phyloP scores from a whole-genome alignment of 2,329 filamentous ascomycete genomes.

The Penicillium sp. region DNA sequence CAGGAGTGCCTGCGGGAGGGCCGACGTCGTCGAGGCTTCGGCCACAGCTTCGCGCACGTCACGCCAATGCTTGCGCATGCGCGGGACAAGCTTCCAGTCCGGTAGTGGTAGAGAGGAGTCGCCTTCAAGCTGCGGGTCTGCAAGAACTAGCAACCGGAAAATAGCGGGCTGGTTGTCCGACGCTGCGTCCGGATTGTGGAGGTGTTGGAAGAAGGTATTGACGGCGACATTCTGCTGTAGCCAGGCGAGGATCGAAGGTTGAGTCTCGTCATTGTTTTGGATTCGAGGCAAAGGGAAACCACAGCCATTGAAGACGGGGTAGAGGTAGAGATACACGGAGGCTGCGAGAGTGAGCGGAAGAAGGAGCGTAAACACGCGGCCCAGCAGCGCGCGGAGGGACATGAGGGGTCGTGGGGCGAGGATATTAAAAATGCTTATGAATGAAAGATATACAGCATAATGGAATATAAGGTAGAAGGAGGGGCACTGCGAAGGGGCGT shows the following conservation, averaged over 20 bases:
- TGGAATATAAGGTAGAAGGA: slow-evolving; percentile 13
- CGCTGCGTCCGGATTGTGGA: slow-evolving; percentile 19
- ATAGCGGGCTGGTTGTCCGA: slow-evolving; percentile 55
- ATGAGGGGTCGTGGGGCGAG: slow-evolving; percentile 43
- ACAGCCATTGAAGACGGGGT: slow-evolving; percentile 78
- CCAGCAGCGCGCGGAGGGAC: slow-evolving; percentile 51
- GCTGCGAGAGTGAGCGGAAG: slow-evolving; percentile 68
- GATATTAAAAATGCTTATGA: slow-evolving; percentile 9
- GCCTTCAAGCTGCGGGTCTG: slow-evolving; percentile 91
- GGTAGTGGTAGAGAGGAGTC: slow-evolving; percentile 73
- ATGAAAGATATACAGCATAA: slow-evolving; percentile 23
- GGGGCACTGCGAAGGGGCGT: not conserved
- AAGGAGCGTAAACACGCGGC: slow-evolving; percentile 51
- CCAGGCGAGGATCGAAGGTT: not conserved
- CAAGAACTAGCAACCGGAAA: slow-evolving; percentile 83
- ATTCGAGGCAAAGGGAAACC: slow-evolving; percentile 65
- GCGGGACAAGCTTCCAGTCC: slow-evolving; percentile 47
- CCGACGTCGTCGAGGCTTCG: slow-evolving; percentile 9
- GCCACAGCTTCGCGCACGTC: slow-evolving; percentile 16
- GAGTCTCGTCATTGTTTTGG: not conserved
- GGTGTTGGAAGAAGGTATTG: slow-evolving; percentile 42
- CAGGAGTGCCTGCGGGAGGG: slow-evolving; percentile 15
- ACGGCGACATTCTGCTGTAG: slow-evolving; percentile 28
- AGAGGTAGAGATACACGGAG: slow-evolving; percentile 82
- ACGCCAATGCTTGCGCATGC: slow-evolving; percentile 42